Conservation (phyloP, 2,329 filamentous ascomycete species). For the Microcera coccophila region DNA sequence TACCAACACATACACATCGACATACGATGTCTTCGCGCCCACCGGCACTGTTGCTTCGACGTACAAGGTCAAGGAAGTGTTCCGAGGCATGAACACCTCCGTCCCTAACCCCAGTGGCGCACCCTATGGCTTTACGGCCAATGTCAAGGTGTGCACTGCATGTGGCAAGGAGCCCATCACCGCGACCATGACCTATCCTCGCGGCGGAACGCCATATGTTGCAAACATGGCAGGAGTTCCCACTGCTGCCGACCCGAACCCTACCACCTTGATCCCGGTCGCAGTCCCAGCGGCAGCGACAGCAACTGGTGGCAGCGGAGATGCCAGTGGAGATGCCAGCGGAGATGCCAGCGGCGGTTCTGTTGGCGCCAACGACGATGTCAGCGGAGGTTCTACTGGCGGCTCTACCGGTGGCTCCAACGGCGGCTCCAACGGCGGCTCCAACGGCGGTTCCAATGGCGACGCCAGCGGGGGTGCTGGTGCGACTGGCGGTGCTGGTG, state of each 20-base stretch:
- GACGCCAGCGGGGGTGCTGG: no score
- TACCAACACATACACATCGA: conserved; percentile 23
- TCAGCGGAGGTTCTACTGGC: not conserved
- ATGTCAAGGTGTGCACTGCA: conserved; percentile 15
- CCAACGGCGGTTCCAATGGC: not conserved
- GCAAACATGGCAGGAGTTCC: conserved; percentile 7
- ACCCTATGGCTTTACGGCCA: conserved; percentile 23
- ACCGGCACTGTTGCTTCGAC: conserved; percentile 15
- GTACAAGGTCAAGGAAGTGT: conserved; percentile 24
- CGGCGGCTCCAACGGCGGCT: not conserved
- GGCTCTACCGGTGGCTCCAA: not conserved
- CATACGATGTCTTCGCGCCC: conserved; percentile 21
- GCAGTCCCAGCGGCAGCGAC: no score
- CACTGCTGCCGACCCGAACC: not conserved
- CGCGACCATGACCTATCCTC: conserved; percentile 25
- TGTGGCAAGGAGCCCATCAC: conserved; percentile 21
- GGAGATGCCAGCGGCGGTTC: no score
- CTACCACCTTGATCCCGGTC: no score
- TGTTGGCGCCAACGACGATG: not conserved
- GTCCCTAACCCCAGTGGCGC: conserved; percentile 14
- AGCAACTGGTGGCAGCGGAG: no score
- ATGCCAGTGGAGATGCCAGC: no score
- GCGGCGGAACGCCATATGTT: conserved; percentile 19
- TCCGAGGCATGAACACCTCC: conserved; percentile 24
- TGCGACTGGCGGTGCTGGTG: no score